Evolutionary conservation across 2,329 filamentous ascomycete species (phyloP).

Genomic region (Diplodia corticola): DNA sequence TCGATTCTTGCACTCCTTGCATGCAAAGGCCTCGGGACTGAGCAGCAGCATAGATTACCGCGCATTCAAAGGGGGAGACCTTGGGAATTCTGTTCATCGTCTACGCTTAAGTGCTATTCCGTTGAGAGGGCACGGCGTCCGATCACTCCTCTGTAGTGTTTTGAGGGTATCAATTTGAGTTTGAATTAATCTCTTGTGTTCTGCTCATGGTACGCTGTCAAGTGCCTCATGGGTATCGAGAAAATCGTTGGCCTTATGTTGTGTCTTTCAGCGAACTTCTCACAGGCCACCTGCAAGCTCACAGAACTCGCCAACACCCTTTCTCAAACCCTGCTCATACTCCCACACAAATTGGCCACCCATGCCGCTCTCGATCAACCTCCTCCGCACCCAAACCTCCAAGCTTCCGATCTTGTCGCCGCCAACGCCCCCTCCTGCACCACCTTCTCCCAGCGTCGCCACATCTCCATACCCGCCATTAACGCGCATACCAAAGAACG

Average conservation of each 20-base stretch:
- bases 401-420: slow-evolving; percentile 58
- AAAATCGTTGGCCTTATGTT: background rate
- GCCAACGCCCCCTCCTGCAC: slow-evolving; percentile 35
- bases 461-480: slow-evolving; percentile 23
- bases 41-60: too few relatives aligned
- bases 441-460: slow-evolving; percentile 25
- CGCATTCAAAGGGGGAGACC: too few relatives aligned
- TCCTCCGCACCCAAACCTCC: slow-evolving; percentile 60
- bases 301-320: slow-evolving; percentile 47
- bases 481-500: slow-evolving; percentile 51
- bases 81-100: too few relatives aligned
- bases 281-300: slow-evolving; percentile 13
- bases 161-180: background rate
- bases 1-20: too few relatives aligned
- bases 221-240: background rate
- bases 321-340: slow-evolving; percentile 52
- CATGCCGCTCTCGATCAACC: slow-evolving; percentile 54
- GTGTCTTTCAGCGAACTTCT: background rate
- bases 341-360: slow-evolving; percentile 52
- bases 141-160: too few relatives aligned
- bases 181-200: background rate
- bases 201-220: background rate
- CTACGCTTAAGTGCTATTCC: too few relatives aligned
- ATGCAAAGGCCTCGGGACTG: too few relatives aligned
- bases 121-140: too few relatives aligned